Evolutionary conservation across 345 rosid genomes (phyloP), one percentile per base, ranked within the genome.

Genomic region (Psidium friedrichsthalianum): DNA sequence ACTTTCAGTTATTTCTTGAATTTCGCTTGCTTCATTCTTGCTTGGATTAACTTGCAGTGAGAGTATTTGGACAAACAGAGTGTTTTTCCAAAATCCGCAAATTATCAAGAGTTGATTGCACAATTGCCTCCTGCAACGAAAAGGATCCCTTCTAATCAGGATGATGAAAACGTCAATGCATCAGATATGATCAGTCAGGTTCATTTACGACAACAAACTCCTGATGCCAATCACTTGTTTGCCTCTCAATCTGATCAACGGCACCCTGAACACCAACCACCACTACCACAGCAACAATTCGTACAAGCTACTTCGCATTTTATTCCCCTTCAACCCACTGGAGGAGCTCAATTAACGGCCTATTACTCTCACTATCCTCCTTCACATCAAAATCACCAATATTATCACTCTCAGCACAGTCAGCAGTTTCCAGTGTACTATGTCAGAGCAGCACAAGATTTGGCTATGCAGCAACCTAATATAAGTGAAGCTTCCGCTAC

Each of bases 391-490:
- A 94, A 90, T 15, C 93, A 87, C 44, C 94, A 91, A 2, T 98
- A 91, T 81, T 93, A 89, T 74, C 78, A 69, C 47, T 21, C 47
- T 69, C 99, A 94, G 87, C 90, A 92, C 61, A 97, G 93, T 87
- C 98, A 96, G 92, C 99, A 93, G 87, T 95, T 96, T 84, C 95
- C 96, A 4, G 85, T 96, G 82, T 97, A 95, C 84, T 97, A 95
- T 87, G 87, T 95, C 87, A 94, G 27, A 92, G 96, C 85, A 87
- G 90, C 92, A 58, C 92, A 93, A 80, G 92, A 90, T 88, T 49
- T 97, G 83, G 90, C 94, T 56, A 86, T 92, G 86, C 98, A 94
- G 86, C 98, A 95, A 94, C 86, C 98, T 94, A 92, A 89, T 83
- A 84, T 92, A 40, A 90, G 58, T 78, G 99, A 97, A 90, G 82